These are phyloP conservation scores for Cladosporium sp. DNA, from an alignment of 2,329 filamentous ascomycete genomes.

Conservation along the genomic window DNA sequence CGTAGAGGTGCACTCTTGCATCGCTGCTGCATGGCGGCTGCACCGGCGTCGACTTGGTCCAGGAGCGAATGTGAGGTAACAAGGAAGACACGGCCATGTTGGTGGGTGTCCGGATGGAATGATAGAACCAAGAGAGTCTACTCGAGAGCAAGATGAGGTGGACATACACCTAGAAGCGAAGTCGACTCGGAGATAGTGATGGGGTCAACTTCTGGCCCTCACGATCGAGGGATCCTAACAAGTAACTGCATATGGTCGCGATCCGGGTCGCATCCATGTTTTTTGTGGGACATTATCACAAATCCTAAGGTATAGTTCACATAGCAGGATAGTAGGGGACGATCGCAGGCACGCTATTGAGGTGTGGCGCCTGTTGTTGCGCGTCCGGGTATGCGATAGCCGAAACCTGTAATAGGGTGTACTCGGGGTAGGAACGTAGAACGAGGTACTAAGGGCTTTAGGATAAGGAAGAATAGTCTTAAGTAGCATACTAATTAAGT, in stretches of 20 bases:
- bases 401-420: no score
- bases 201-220: not conserved
- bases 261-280: not conserved
- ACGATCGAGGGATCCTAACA: not conserved
- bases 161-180: not conserved
- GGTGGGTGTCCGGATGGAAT: not conserved
- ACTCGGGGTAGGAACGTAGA: no score
- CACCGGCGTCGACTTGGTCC: not conserved
- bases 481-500: no score
- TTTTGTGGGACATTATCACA: not conserved
- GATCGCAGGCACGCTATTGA: not conserved
- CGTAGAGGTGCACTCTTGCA: conserved; percentile 40
- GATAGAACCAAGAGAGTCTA: not conserved
- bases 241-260: not conserved
- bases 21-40: not conserved
- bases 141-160: not conserved
- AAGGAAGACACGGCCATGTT: not conserved
- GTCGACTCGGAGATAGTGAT: not conserved
- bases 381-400: not conserved
- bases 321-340: not conserved
- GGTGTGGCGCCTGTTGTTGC: not conserved
- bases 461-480: no score
- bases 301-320: not conserved
- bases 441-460: no score
- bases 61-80: not conserved